phyloP scores from a whole-genome alignment of 495 filamentous ascomycete genomes.

The Astrothelium subdiscretum region DNA sequence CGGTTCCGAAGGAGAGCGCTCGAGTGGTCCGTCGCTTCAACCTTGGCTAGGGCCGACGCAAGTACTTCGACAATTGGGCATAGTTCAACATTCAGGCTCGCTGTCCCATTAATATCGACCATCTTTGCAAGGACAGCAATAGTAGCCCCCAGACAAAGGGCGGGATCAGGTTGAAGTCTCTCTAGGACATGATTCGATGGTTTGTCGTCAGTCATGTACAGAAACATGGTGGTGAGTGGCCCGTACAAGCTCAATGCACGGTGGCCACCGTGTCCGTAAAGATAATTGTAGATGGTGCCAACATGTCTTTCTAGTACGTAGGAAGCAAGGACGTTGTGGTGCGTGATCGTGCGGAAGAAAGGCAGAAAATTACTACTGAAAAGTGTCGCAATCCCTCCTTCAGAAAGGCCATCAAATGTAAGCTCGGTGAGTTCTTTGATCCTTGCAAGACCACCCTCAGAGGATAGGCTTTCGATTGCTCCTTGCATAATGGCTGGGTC shows the following conservation, averaged over 20 bases:
- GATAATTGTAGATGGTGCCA: slow-evolving; percentile 44
- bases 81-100: slow-evolving; percentile 2
- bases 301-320: slow-evolving; percentile 43
- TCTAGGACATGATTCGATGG: slow-evolving; percentile 4
- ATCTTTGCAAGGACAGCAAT: slow-evolving; percentile 5
- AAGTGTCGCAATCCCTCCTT: slow-evolving; percentile 16
- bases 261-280: slow-evolving; percentile 40
- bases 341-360: slow-evolving; percentile 41
- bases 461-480: background rate
- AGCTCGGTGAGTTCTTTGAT: slow-evolving; percentile 20
- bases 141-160: slow-evolving; percentile 1
- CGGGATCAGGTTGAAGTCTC: background rate
- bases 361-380: slow-evolving; percentile 35
- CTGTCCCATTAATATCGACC: slow-evolving; percentile 10
- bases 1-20: slow-evolving; percentile 8
- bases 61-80: background rate
- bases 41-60: background rate
- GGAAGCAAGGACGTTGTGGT: slow-evolving; percentile 41
- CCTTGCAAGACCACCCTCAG: slow-evolving; percentile 11
- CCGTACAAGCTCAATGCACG: slow-evolving; percentile 35
- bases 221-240: slow-evolving; percentile 12
- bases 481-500: slow-evolving; percentile 4
- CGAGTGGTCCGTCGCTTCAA: background rate
- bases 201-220: slow-evolving; percentile 2
- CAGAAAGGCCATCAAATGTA: slow-evolving; percentile 11